Conservation (phyloP, 2,329 filamentous ascomycete genomes). For the Cercospora nicotianae region DNA sequence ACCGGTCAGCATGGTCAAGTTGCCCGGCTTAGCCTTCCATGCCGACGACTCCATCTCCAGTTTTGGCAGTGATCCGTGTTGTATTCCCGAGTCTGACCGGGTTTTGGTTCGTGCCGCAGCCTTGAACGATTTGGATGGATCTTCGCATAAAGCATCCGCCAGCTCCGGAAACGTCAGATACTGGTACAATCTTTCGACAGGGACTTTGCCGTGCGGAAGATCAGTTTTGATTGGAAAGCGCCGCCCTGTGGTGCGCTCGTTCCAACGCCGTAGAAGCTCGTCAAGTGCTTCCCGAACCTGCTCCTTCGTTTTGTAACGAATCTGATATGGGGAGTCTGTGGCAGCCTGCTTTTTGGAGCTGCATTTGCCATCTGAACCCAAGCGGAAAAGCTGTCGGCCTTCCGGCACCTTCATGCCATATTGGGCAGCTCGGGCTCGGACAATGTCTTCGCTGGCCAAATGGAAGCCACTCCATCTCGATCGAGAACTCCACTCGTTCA, state of each 20-base stretch:
- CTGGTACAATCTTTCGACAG: not conserved
- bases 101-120: not conserved
- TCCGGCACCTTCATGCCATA: constrained; percentile 12
- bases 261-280: constrained; percentile 4
- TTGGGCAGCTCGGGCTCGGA: constrained; percentile 41
- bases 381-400: constrained; percentile 5
- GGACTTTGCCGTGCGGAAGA: not conserved
- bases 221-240: not conserved
- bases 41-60: not conserved
- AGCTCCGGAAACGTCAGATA: constrained; percentile 1
- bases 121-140: constrained; percentile 5
- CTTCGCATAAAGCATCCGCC: constrained; percentile 6
- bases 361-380: not conserved
- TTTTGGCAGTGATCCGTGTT: not conserved
- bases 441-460: constrained; percentile 43
- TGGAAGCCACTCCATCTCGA: constrained; percentile 14
- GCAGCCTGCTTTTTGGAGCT: not conserved
- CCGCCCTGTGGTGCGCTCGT: not conserved
- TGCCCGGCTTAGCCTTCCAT: not conserved
- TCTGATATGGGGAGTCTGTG: not conserved
- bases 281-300: not conserved
- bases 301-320: constrained; percentile 3
- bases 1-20: not conserved
- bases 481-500: not conserved
- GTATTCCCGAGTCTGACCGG: not conserved